Base-by-base conservation (phyloP, 768 basidiomycete species). In the Mycena venus region DNA sequence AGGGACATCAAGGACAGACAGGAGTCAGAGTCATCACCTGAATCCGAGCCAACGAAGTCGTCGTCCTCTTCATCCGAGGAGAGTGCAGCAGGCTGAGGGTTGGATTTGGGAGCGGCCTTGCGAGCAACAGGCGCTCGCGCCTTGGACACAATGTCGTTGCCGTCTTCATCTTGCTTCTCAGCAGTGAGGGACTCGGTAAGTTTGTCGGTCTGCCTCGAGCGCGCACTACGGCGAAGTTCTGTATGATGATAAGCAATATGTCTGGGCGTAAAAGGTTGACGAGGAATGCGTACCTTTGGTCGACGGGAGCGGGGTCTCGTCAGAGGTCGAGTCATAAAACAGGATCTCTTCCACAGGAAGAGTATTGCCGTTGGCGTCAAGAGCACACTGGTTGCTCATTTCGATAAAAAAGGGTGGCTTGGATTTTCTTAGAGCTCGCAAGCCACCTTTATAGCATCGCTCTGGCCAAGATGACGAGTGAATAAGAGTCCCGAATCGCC, bases 311-410 rank as follows among this genome's bases (percentile, higher is more conserved):
- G 60, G 60, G 10, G 40, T 44, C 27, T 61, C 60, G 25, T 61
- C 60, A 9, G 60, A 25, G 11, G 23, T 38, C 2, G 60, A 61
- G 60, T 40, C 4, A 21, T 61, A 61, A 14, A 61, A 66, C 14
- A 29, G 6, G 25, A 61, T 42, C 8, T 61, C 12, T 17, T 61
- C 60, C 4, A 38, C 27, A 29, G 60, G 60, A 17, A 61, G 60
- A 44, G 40, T 19, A 14, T 61, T 61, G n/a, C 40, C 40, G 36
- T 40, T 29, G 60, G 60, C 38, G 25, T 61, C 60, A 38, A 61
- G 60, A 27, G 60, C 60, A 34, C 60, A 61, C 40, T 61, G 60
- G 40, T 61, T 38, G 27, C 60, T 61, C 60, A 61, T 61, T 51
- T 23, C 14, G 49, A 51, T 44, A 44, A 19, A 21, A 21, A 25